Percentiles rank a stretch among this genome's conserved stretches.
These are phyloP conservation scores for Plasmodium cynomolgi DNA, from an alignment of 169 alveolate genomes.

Conservation along the genomic window DNA sequence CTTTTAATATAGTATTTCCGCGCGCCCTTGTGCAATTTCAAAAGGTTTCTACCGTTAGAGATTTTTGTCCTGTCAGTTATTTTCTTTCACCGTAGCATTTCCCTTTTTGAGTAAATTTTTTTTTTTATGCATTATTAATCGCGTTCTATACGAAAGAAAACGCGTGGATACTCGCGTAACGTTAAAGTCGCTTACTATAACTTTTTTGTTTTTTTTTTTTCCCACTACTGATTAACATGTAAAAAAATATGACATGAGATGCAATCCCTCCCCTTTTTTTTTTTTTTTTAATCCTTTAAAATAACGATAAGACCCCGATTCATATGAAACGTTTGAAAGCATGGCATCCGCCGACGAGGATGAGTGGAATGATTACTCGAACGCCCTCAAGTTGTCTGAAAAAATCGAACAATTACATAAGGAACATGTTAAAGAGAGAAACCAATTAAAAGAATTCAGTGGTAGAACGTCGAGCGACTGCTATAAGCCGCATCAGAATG, in stretches of 20 bases:
- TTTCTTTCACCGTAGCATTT: background rate
- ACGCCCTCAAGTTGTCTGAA: conserved; percentile 49
- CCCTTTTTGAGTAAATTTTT: background rate
- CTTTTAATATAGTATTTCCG: background rate
- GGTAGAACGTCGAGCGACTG: background rate
- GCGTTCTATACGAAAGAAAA: background rate
- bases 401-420: conserved; percentile 42
- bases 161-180: background rate
- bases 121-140: background rate
- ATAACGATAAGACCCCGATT: background rate
- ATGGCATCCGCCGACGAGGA: conserved; percentile 41
- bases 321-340: conserved; percentile 7
- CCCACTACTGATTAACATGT: background rate
- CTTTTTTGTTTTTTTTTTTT: background rate
- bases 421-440: conserved; percentile 17
- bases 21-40: background rate
- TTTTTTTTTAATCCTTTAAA: background rate
- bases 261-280: background rate
- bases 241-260: background rate
- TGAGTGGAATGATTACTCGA: conserved; percentile 60
- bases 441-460: conserved; percentile 22
- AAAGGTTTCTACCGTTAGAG: background rate
- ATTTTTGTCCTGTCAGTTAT: background rate
- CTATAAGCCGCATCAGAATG: background rate
- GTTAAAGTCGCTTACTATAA: background rate